Evolutionary conservation across 2,329 filamentous ascomycete genomes (phyloP), one percentile per base, ranked within the genome.

Genomic region (Bipolaris victoriae): DNA sequence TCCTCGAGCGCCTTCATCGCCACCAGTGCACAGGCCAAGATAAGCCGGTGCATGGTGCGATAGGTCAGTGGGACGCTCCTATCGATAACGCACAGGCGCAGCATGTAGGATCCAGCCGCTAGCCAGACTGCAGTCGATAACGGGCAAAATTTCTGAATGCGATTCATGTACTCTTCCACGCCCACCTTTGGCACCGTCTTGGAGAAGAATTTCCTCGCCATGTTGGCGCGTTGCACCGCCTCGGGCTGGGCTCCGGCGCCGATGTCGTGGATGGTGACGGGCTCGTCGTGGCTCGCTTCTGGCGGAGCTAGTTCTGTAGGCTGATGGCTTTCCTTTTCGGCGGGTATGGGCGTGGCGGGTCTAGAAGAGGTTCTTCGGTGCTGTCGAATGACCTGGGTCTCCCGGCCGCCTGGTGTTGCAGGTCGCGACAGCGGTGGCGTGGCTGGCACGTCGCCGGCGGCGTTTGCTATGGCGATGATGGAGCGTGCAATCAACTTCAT

Each of bases 1-100:
- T 98, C 94, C 76, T 99, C 94, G n/a, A 97, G 80, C 0, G 92
- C 91, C 79, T 98, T 99, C 85, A 93, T 95, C 13, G 94, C 92
- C 3, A 97, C 90, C 35, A 93, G 83, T 51, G 97, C 82, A 6
- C 90, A 91, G 0, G 92, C 93, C 15, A 99, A 84, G 31, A 96
- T 83, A 7, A 98, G 80, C 2, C 95, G 87, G 75, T 99, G 94
- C 60, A 91, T 89, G 61, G 96, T 98, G 55, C 91, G 86, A 55
- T 85, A 84, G 2, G 92, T 96, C 7, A 97, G 89, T 0, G 89
- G 88, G 20, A 98, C 89, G 22, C 89, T 85, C 64, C 86, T 86
- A 72, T 96, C 76, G 50, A 82, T 91, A 43, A 89, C 83, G 11
- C 94, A 87, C 40, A 98, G 82, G 22, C 89, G 87, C 72, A 94